Evolutionary conservation across 345 rosid species (phyloP).

Genomic region (Psidium friedrichsthalianum): DNA sequence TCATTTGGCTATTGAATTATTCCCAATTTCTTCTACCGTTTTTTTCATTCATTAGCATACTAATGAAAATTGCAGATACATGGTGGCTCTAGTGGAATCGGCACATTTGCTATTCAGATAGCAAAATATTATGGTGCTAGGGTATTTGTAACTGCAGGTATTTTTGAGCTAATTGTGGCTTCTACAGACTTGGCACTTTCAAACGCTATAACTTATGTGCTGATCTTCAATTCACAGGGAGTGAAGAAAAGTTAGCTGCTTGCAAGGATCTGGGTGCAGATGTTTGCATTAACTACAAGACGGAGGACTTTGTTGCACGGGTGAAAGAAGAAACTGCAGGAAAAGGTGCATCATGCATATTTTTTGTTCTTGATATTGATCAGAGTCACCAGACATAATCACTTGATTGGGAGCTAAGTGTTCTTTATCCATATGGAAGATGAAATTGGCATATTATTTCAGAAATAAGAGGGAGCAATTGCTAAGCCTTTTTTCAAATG

Average conservation of each 20-base stretch:
- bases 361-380: not conserved
- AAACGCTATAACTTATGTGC: not conserved
- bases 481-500: not conserved
- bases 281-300: constrained; percentile 81
- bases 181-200: not conserved
- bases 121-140: constrained; percentile 54
- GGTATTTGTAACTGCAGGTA: constrained; percentile 91
- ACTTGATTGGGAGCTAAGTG: not conserved
- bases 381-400: not conserved
- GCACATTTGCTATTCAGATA: constrained; percentile 84
- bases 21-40: not conserved
- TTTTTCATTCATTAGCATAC: not conserved
- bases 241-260: constrained; percentile 61
- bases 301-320: constrained; percentile 73
- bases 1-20: not conserved
- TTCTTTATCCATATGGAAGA: not conserved
- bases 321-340: constrained; percentile 80
- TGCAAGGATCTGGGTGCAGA: constrained; percentile 93
- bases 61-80: constrained; percentile 39
- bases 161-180: not conserved
- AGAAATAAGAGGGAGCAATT: not conserved
- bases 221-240: constrained; percentile 29
- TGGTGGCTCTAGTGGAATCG: constrained; percentile 94
- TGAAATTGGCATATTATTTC: not conserved
- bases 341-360: constrained; percentile 33